Base-by-base conservation (phyloP, 2,329 filamentous ascomycete species). In the Fusarium musae region DNA sequence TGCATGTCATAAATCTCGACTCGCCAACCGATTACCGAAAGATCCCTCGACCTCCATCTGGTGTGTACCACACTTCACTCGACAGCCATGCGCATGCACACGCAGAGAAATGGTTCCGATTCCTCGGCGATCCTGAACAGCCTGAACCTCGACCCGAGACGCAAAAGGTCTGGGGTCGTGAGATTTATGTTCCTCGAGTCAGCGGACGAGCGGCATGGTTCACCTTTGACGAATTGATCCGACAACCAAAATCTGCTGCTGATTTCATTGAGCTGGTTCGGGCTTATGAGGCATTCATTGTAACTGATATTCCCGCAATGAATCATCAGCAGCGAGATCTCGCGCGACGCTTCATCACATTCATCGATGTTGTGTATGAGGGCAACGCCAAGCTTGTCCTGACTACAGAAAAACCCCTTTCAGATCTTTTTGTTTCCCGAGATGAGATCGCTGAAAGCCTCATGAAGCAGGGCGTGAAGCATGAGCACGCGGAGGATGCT, bases 11-110 rank as follows among this genome's bases (percentile, higher is more conserved):
- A 77, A 98, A 98, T 83, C 91, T 99, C 66, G 93, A 99, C 84
- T 97, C 95, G 5, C 91, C 92, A 9, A 99, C 95, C 42, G 96
- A 99, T 83, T 99, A 99, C 85, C 94, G 96, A 78, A 98, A 98
- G 83, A 97, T 99, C 63, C 94, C 96, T 3, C 91, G 96, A 2
- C 96, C 96, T 5, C 93, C 95, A 1, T 97, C 94, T 1, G 96
- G 94, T 42, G 96, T 99, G 23, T 99, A 98, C 83, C 94, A 98
- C 84, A 92, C 94, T 66, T 93, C 94, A 1, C 90, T 98, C 5
- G 95, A 96, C 81, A 87, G 87, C 13, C 91, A 93, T 58, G 95
- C 96, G 7, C 82, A 88, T 16, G 90, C 90, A 2, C 96, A 99
- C 80, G 94, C 95, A 21, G 91, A 97, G 75, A 96, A 96, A 81